Base-by-base conservation (phyloP, 805 yeast species). In the Ogataea neopini region DNA sequence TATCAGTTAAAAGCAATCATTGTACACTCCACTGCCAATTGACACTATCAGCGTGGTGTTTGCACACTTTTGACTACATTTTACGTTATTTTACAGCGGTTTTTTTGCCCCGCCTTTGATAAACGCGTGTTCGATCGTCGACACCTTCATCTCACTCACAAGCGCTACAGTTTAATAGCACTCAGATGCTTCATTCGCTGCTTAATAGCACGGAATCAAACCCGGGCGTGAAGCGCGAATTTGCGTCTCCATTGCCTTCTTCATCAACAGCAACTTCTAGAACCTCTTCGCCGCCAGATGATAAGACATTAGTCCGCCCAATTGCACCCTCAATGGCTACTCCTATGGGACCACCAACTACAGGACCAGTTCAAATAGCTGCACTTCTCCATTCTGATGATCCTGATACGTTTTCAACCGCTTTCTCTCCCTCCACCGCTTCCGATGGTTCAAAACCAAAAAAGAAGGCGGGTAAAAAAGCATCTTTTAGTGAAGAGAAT, bases 401-500 rank as follows among this genome's bases (percentile, higher is more conserved):
- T 2, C 34, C 40, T 11, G 48, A 33, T 5, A 22, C 25, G 7
- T 22, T 8, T 22, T 22, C 25, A 5, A 8, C 25, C 25, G 25
- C 25, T 5, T 22, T 22, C 8, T 22, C 25, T 6, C 25, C 25
- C 5, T 5, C 25, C 8, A 22, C 25, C 25, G 30, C 14, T 28
- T 10, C 30, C 22, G 30, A 18, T 30, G 9, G 18, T 42, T 20
- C 42, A 43, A 53, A 50, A 20, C 43, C 44, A n/a, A 53, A 42
- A 30, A 50, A 48, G 35, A 58, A 53, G 48, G 26, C 58, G 30
- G 49, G 58, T 48, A 48, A 52, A 33, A 58, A 56, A 30, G 50
- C 52, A 17, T 14, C 44, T 3, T 29, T 45, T 28, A 23, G 30
- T 13, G 59, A 59, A 26, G 69, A 64, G 11, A 58, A 61, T 30